These are phyloP conservation scores for Diplodia intermedia DNA, from an alignment of 2,329 filamentous ascomycete species.

Conservation along the genomic window DNA sequence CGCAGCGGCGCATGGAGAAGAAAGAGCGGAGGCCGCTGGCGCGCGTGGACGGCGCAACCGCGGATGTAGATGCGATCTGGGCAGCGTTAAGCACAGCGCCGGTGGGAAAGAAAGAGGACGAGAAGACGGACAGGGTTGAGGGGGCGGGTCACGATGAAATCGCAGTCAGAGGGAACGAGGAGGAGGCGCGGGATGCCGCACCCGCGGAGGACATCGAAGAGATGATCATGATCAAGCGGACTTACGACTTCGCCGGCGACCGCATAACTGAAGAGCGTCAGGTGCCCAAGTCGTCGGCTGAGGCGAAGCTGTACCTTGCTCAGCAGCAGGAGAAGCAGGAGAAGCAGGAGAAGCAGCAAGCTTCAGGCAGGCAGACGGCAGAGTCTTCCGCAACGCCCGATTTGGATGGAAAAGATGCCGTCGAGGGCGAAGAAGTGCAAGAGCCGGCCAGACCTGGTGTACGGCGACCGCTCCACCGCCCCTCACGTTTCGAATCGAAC, in stretches of 20 bases:
- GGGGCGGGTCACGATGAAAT: conserved; percentile 30
- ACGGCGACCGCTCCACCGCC: conserved; percentile 53
- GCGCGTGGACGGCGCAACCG: conserved; percentile 66
- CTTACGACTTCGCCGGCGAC: conserved; percentile 77
- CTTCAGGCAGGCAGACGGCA: conserved; percentile 43
- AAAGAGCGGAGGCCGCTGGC: conserved; percentile 63
- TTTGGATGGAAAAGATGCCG: not conserved
- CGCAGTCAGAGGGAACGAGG: conserved; percentile 33
- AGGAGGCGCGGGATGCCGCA: conserved; percentile 13
- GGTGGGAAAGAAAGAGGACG: conserved; percentile 33
- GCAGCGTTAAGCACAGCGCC: conserved; percentile 66
- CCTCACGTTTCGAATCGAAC: conserved; percentile 60
- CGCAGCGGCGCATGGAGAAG: conserved; percentile 71
- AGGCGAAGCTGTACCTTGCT: conserved; percentile 60
- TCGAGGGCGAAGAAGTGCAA: not conserved
- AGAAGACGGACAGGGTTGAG: conserved; percentile 15
- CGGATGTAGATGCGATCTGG: conserved; percentile 76
- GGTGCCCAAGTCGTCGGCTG: conserved; percentile 64
- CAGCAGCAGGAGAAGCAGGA: conserved; percentile 43
- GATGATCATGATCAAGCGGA: conserved; percentile 70
- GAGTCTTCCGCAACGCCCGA: conserved; percentile 43
- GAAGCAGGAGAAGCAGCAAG: conserved; percentile 32
- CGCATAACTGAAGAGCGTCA: conserved; percentile 75
- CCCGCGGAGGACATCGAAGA: conserved; percentile 38
- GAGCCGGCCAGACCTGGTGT: conserved; percentile 35